phyloP scores from a whole-genome alignment of 73 alveolate genomes.

The Durusdinium trenchii region DNA sequence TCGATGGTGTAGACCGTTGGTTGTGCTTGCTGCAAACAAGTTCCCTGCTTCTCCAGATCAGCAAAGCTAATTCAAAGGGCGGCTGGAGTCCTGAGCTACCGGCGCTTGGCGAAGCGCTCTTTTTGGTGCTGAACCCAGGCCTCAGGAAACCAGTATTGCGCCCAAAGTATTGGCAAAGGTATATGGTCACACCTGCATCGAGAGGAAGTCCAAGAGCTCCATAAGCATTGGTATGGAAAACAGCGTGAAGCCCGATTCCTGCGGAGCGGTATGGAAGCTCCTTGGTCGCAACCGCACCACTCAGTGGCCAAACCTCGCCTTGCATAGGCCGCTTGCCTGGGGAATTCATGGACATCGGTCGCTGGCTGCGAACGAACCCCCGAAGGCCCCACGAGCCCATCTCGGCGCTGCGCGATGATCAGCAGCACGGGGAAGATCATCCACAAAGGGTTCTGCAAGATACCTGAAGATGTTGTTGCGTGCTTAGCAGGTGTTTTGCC shows the following conservation, averaged over 20 bases:
- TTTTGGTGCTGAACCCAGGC: constrained; percentile 60
- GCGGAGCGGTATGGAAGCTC: background rate
- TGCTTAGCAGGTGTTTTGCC: no score
- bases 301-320: background rate
- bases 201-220: constrained; percentile 92
- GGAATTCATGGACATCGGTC: no score
- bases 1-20: no score
- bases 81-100: background rate
- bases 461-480: no score
- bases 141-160: background rate
- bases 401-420: constrained; percentile 22
- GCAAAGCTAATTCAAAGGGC: no score
- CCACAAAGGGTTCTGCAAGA: constrained; percentile 48
- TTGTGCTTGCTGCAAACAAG: no score
- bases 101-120: constrained; percentile 45
- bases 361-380: no score
- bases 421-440: constrained; percentile 64
- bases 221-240: constrained; percentile 65
- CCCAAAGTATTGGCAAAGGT: background rate
- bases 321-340: constrained; percentile 91
- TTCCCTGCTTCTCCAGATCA: background rate
- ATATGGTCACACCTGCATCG: constrained; percentile 36
- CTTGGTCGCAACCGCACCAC: background rate
- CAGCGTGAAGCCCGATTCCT: constrained; percentile 90
- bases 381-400: background rate